phyloP scores from a whole-genome alignment of 495 filamentous ascomycete species.

The Podospora sp. region DNA sequence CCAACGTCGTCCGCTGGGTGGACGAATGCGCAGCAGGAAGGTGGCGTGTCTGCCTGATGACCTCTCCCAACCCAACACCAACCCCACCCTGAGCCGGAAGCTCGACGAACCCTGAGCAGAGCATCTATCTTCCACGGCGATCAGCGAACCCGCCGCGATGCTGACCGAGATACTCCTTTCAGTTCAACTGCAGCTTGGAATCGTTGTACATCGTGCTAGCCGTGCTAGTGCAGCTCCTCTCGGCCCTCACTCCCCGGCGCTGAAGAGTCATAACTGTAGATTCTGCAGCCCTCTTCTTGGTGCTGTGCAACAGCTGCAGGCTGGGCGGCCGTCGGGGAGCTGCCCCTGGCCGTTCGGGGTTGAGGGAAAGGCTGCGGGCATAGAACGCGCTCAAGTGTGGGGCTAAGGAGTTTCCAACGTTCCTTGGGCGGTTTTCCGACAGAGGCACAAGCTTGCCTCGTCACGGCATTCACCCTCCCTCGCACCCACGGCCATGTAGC shows the following conservation, averaged over 20 bases:
- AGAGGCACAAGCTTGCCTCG: too few species aligned
- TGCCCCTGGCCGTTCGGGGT: background rate
- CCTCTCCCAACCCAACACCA: background rate
- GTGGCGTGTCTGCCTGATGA: slow-evolving; percentile 31
- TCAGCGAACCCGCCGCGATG: background rate
- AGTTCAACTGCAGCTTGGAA: slow-evolving; percentile 3
- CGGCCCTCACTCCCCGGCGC: background rate
- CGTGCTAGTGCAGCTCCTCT: background rate
- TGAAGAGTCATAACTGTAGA: background rate
- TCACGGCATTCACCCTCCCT: background rate
- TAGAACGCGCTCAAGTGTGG: background rate
- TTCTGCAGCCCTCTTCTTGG: background rate
- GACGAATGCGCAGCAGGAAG: background rate
- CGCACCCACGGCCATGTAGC: background rate
- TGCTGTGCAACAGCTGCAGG: slow-evolving; percentile 3
- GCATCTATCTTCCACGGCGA: background rate
- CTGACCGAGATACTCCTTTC: slow-evolving; percentile 20
- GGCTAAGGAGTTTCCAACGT: background rate
- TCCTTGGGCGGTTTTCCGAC: background rate
- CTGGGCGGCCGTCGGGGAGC: background rate
- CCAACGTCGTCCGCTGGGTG: background rate
- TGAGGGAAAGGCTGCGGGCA: background rate
- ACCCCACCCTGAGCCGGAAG: background rate
- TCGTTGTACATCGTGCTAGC: background rate
- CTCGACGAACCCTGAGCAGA: background rate